These are phyloP conservation scores for Immersiella caudata DNA, from an alignment of 495 filamentous ascomycete species.

Conservation along the genomic window DNA sequence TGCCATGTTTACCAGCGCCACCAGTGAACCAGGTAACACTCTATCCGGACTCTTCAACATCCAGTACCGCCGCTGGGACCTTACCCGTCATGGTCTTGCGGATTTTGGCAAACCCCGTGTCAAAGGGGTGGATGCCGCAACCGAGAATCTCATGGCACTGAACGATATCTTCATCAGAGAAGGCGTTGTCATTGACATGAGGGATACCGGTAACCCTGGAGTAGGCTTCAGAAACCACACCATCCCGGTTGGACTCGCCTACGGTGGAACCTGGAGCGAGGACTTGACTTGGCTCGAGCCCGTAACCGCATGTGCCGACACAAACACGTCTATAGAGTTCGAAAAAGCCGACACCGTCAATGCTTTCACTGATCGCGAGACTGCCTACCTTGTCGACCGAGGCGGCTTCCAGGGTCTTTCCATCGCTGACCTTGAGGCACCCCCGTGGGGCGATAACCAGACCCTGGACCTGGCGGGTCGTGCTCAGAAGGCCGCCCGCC, in stretches of 20 bases:
- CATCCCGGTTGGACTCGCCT: background rate
- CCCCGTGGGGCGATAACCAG: background rate
- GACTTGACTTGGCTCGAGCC: slow-evolving; percentile 2
- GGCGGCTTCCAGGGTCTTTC: background rate
- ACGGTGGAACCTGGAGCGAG: background rate
- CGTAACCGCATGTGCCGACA: slow-evolving; percentile 6
- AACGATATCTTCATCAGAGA: background rate
- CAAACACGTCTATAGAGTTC: background rate
- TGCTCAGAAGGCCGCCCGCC: background rate
- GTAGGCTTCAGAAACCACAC: slow-evolving; percentile 14
- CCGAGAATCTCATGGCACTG: background rate
- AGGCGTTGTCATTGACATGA: slow-evolving; percentile 6
- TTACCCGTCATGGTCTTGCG: background rate
- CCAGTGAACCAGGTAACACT: background rate
- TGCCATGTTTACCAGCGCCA: background rate
- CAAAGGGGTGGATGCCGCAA: background rate
- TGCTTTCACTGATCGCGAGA: background rate
- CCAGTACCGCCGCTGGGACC: background rate
- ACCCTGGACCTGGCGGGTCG: slow-evolving; percentile 1
- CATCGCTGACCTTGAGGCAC: background rate
- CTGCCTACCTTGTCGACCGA: slow-evolving; percentile 3
- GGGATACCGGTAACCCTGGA: background rate
- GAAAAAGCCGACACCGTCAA: background rate
- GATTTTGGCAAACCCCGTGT: background rate
- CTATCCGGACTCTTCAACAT: slow-evolving; percentile 8